phyloP scores from a whole-genome alignment of 2,329 filamentous ascomycete genomes.

The Fusarium cicatricum region DNA sequence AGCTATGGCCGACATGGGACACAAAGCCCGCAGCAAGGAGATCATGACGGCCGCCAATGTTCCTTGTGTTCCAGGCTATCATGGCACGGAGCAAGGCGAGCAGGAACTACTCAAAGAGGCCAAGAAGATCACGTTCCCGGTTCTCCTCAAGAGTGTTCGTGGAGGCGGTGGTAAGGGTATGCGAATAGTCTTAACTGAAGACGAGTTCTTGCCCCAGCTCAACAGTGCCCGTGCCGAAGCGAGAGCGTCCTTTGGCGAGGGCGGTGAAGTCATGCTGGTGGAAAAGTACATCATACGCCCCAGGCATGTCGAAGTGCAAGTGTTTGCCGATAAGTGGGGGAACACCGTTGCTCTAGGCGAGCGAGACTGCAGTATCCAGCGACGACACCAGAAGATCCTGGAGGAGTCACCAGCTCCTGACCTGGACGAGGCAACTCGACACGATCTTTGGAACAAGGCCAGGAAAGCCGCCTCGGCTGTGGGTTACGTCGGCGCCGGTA shows the following conservation, averaged over 20 bases:
- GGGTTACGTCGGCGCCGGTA: conserved; percentile 88
- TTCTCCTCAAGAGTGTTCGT: conserved; percentile 81
- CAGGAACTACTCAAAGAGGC: conserved; percentile 72
- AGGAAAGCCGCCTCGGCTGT: conserved; percentile 75
- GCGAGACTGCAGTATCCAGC: conserved; percentile 86
- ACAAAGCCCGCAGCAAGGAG: conserved; percentile 92
- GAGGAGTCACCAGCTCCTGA: conserved; percentile 87
- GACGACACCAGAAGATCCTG: conserved; percentile 88
- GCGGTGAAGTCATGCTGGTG: conserved; percentile 82
- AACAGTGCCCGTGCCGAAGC: conserved; percentile 79
- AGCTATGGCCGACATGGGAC: conserved; percentile 89
- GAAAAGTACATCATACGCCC: conserved; percentile 83
- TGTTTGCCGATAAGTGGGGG: conserved; percentile 84
- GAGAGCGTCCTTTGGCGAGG: conserved; percentile 79
- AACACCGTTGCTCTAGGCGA: conserved; percentile 86
- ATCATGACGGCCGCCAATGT: conserved; percentile 97
- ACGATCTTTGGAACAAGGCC: conserved; percentile 72
- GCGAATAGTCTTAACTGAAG: conserved; percentile 73
- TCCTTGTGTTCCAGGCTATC: conserved; percentile 95
- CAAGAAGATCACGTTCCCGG: conserved; percentile 71
- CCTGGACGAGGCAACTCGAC: conserved; percentile 63
- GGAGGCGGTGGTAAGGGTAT: conserved; percentile 88
- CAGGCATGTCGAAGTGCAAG: conserved; percentile 88
- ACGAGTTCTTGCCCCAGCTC: conserved; percentile 76
- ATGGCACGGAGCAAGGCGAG: conserved; percentile 82